A percentile compares a stretch with the other conserved stretches of the same genome.
phyloP scores from a whole-genome alignment of 2,329 filamentous ascomycete genomes.

The Claviceps purpurea region DNA sequence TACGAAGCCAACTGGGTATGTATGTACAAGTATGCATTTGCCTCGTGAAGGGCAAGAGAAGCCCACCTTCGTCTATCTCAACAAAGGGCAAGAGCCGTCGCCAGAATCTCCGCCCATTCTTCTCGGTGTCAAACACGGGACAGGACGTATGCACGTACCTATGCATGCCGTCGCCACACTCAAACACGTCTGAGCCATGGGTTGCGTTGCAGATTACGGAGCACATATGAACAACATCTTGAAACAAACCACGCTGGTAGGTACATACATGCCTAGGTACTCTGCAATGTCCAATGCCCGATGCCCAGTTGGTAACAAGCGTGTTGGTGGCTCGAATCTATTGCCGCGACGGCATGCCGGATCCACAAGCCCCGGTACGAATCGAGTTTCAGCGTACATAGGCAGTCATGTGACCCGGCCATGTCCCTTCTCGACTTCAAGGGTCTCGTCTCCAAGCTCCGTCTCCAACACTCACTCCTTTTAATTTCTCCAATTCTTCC shows the following conservation, averaged over 20 bases:
- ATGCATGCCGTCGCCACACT: neutral
- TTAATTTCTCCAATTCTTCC: neutral
- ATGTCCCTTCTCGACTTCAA: neutral
- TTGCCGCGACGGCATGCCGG: neutral
- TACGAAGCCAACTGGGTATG: no score
- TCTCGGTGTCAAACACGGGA: neutral
- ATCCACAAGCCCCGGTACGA: neutral
- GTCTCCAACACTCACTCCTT: neutral
- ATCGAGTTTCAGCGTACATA: neutral
- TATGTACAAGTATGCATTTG: no score
- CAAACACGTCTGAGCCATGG: neutral
- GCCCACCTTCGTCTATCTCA: no score
- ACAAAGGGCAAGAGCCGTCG: neutral
- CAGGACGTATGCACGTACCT: neutral
- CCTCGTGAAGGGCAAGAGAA: neutral
- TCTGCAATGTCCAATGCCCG: neutral
- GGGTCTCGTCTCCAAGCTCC: neutral
- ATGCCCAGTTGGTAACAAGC: neutral
- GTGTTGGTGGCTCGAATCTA: neutral
- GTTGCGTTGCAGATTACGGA: neutral
- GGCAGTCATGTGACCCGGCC: neutral
- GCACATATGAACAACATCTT: neutral
- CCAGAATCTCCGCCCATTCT: neutral
- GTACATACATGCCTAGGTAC: neutral
- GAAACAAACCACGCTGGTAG: neutral